Evolutionary conservation across 805 yeast genomes (phyloP), one percentile per base, ranked within the genome.

Genomic region (Suhomyces emberorum): DNA sequence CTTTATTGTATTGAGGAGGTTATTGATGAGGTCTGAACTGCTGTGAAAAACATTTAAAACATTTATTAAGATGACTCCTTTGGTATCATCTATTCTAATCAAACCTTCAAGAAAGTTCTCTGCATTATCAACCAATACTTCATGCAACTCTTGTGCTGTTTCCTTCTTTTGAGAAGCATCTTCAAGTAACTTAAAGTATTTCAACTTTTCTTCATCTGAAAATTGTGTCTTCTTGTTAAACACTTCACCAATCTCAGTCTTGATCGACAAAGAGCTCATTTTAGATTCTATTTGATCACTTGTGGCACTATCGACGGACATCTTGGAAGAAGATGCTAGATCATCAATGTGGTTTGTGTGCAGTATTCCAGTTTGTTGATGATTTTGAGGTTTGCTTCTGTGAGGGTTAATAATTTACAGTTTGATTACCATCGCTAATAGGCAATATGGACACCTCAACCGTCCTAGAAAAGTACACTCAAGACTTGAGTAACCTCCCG

Each of bases 401-500:
- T n/a, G n/a, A n/a, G n/a, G n/a, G n/a, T n/a, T n/a, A n/a, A n/a
- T n/a, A 21, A 21, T n/a, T n/a, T n/a, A n/a, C n/a, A n/a, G n/a
- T 25, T 9, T 25, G 7, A 25, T 11, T 14, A 29, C n/a, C 12
- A n/a, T n/a, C n/a, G n/a, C n/a, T n/a, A n/a, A n/a, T n/a, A n/a
- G n/a, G 9, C 19, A 49, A 34, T 10, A 87, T 87, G 95, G 98
- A 89, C 62, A 89, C 97, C 3, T 88, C 96, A n/a, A 76, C 93
- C 1, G 70, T 69, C 10, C 54, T 68, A 16, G 73, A 66, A 42
- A 67, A 67, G 44, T 66, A 66, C 41, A 67, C 72, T 2, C 81
- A 76, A 54, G 83, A 78, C 46, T 68, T 91, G 28, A 79, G 91
- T 8, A 91, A 89, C 49, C 71, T 93, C 29, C 96, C 96, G 16